phyloP scores from a whole-genome alignment of 1,139 yeast species.

The Diutina mesorugosa region DNA sequence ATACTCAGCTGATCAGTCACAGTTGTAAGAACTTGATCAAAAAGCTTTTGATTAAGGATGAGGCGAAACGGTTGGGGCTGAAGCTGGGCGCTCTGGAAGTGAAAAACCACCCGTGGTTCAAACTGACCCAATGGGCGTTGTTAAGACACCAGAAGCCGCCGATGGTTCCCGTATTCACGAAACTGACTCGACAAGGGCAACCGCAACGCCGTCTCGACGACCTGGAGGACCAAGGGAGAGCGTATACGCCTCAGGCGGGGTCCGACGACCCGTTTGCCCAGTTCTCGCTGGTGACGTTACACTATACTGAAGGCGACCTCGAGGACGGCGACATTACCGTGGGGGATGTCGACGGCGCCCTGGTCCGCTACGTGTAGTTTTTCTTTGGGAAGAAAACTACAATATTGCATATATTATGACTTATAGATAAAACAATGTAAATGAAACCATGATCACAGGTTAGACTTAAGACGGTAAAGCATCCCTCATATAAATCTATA shows the following conservation, averaged over 20 bases:
- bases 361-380: background rate
- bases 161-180: conserved; percentile 77
- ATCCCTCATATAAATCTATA: no score
- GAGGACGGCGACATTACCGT: conserved; percentile 12
- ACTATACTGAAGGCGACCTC: conserved; percentile 45
- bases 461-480: no score
- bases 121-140: conserved; percentile 88
- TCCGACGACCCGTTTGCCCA: conserved; percentile 69
- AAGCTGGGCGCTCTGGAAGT: conserved; percentile 91
- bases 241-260: background rate
- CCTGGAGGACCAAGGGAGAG: background rate
- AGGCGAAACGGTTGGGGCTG: conserved; percentile 76
- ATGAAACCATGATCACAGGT: no score
- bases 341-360: background rate
- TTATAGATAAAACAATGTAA: background rate
- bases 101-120: conserved; percentile 82
- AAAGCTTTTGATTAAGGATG: conserved; percentile 79
- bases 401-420: background rate
- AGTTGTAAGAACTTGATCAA: conserved; percentile 68
- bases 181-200: conserved; percentile 8
- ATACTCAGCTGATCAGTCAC: conserved; percentile 44
- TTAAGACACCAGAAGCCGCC: conserved; percentile 90
- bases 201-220: background rate
- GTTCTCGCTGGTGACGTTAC: conserved; percentile 81
- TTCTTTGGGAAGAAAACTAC: background rate